These are phyloP conservation scores for Teratosphaeria destructans DNA, from an alignment of 2,329 filamentous ascomycete genomes.

Conservation along the genomic window DNA sequence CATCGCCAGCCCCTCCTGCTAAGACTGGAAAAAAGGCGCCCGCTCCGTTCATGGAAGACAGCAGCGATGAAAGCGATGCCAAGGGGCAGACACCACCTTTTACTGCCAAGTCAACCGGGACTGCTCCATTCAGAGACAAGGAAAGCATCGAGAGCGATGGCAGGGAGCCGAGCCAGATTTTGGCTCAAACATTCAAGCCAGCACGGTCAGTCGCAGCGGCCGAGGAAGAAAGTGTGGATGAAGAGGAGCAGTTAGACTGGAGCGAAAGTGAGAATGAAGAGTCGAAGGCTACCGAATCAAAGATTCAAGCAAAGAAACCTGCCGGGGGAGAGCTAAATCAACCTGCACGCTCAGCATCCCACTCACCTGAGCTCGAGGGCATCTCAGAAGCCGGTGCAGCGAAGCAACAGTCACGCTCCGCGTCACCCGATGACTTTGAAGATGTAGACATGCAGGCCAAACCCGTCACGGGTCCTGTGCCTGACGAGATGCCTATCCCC, in stretches of 20 bases:
- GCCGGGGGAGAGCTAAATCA: slow-evolving; percentile 1
- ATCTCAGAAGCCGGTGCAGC: not conserved
- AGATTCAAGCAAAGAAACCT: not conserved
- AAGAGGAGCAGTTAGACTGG: slow-evolving; percentile 38
- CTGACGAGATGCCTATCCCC: not conserved
- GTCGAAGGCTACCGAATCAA: not conserved
- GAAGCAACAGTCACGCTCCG: slow-evolving; percentile 24
- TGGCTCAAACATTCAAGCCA: not conserved
- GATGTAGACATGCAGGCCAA: slow-evolving; percentile 31
- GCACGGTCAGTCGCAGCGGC: not conserved
- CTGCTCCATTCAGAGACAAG: slow-evolving; percentile 6
- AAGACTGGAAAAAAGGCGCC: not conserved
- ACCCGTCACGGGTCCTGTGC: slow-evolving; percentile 5
- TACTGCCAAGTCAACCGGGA: too few species aligned
- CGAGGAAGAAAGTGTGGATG: slow-evolving; percentile 9
- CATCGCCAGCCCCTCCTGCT: not conserved
- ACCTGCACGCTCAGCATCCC: slow-evolving; percentile 2
- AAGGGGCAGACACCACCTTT: not conserved
- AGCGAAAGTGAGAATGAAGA: slow-evolving; percentile 41
- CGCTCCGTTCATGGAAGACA: slow-evolving; percentile 7
- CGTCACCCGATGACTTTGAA: slow-evolving; percentile 40
- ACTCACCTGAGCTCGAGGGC: slow-evolving; percentile 6
- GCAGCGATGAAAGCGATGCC: slow-evolving; percentile 3
- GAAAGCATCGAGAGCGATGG: slow-evolving; percentile 4
- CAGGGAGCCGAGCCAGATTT: not conserved